Conservation (phyloP, 805 yeast species). For the Saccharomycopsis microspora region DNA sequence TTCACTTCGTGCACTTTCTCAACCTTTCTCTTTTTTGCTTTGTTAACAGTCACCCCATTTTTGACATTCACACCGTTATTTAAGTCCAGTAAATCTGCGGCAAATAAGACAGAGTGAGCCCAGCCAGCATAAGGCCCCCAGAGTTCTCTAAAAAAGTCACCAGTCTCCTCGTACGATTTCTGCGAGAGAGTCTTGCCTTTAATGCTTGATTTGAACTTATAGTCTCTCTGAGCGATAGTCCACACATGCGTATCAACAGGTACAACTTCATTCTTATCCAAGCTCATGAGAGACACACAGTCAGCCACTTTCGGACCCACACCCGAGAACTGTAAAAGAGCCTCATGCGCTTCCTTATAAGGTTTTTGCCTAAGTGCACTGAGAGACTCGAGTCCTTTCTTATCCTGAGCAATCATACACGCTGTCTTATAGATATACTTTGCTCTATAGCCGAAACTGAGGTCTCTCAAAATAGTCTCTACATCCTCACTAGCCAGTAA, state of each 20-base stretch:
- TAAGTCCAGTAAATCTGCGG: slow-evolving; percentile 68
- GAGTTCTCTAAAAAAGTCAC: slow-evolving; percentile 44
- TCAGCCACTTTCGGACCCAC: slow-evolving; percentile 99
- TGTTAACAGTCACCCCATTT: slow-evolving; percentile 6
- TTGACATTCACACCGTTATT: slow-evolving; percentile 49
- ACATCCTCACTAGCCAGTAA: slow-evolving; percentile 29
- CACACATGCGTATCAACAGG: slow-evolving; percentile 95
- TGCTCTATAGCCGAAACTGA: slow-evolving; percentile 86
- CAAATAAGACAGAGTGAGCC: slow-evolving; percentile 93
- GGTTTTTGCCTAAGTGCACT: slow-evolving; percentile 31
- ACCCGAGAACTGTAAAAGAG: slow-evolving; percentile 59
- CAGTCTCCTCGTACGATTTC: slow-evolving; percentile 42
- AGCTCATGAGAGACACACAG: slow-evolving; percentile 86
- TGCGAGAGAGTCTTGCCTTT: slow-evolving; percentile 34
- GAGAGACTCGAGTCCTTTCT: slow-evolving; percentile 26
- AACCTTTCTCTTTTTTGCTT: background rate
- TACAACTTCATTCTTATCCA: slow-evolving; percentile 76
- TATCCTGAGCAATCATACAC: slow-evolving; percentile 25
- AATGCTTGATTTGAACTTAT: slow-evolving; percentile 35
- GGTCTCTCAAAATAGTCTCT: slow-evolving; percentile 31
- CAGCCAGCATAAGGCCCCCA: slow-evolving; percentile 97
- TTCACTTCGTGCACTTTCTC: background rate
- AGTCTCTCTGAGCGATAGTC: slow-evolving; percentile 79
- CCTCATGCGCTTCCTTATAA: slow-evolving; percentile 44
- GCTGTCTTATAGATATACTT: slow-evolving; percentile 79